Conservation (phyloP, 768 basidiomycete species). For the Collybia nuda region DNA sequence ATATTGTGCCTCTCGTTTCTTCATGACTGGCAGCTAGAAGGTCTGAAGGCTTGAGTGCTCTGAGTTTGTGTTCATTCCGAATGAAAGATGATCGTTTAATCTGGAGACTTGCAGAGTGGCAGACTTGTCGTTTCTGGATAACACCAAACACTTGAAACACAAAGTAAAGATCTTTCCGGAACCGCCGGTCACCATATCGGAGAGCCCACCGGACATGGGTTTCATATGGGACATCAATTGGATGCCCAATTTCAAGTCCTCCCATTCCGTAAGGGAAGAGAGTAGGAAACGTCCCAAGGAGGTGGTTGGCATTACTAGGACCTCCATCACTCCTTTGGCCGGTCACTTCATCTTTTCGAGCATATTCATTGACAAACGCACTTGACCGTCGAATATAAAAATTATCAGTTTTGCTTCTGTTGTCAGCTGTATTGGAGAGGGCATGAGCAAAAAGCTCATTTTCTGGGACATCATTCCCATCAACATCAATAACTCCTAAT, state of each 20-base stretch:
- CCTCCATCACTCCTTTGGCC: conserved; percentile 1
- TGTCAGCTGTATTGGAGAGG: neutral
- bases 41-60: conserved; percentile 23
- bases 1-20: conserved; percentile 18
- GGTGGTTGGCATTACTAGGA: neutral
- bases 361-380: conserved; percentile 10
- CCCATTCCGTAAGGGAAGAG: neutral
- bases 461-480: neutral
- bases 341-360: neutral
- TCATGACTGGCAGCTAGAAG: conserved; percentile 32
- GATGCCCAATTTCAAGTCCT: neutral
- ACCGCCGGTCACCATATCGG: conserved; percentile 25
- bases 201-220: conserved; percentile 27
- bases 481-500: neutral
- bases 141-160: conserved; percentile 29
- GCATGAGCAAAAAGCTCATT: neutral
- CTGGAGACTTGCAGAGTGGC: conserved; percentile 24
- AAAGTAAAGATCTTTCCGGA: conserved; percentile 25
- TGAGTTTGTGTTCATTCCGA: conserved; percentile 15
- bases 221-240: conserved; percentile 21
- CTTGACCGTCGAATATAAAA: neutral
- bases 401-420: conserved; percentile 1
- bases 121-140: conserved; percentile 24
- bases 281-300: neutral
- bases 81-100: conserved; percentile 24